Evolutionary conservation across 257 asterid genomes (phyloP).

Genomic region (Fraxinus quadrangulata): DNA sequence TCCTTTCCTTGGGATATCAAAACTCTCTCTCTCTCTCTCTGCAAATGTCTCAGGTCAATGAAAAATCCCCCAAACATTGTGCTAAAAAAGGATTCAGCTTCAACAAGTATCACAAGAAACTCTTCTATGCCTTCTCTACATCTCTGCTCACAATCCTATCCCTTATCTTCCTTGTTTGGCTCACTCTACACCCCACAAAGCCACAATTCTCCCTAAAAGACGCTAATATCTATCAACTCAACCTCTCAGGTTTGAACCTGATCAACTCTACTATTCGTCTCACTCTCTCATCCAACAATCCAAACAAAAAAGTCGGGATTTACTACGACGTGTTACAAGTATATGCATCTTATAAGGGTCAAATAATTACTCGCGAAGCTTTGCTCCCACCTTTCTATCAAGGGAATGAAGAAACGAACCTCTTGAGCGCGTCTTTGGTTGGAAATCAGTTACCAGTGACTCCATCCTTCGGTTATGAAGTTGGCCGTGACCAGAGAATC

Average conservation of each 20-base stretch:
- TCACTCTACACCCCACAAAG: slow-evolving; percentile 74
- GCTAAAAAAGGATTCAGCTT: slow-evolving; percentile 45
- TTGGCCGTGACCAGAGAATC: slow-evolving; percentile 51
- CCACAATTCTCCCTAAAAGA: slow-evolving; percentile 68
- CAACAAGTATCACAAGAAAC: slow-evolving; percentile 52
- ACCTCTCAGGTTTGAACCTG: slow-evolving; percentile 59
- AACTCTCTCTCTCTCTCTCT: slow-evolving; percentile 16
- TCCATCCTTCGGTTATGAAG: slow-evolving; percentile 64
- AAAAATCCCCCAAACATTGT: slow-evolving; percentile 82
- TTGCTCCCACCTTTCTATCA: slow-evolving; percentile 74
- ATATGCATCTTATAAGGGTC: slow-evolving; percentile 76
- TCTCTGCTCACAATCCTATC: slow-evolving; percentile 58
- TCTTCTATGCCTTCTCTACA: slow-evolving; percentile 49
- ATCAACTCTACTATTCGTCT: slow-evolving; percentile 76
- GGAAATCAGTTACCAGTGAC: slow-evolving; percentile 70
- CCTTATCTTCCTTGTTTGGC: slow-evolving; percentile 66
- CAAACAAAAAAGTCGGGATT: slow-evolving; percentile 74
- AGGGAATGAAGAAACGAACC: slow-evolving; percentile 62
- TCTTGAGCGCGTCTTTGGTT: slow-evolving; percentile 53
- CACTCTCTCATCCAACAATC: slow-evolving; percentile 67
- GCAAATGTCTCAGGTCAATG: slow-evolving; percentile 72
- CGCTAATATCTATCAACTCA: slow-evolving; percentile 69
- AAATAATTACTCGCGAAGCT: slow-evolving; percentile 59
- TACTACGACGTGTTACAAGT: slow-evolving; percentile 67
- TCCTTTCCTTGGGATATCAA: slow-evolving; percentile 28